Base-by-base conservation (phyloP, 768 basidiomycete species). In the Terana coerulea region DNA sequence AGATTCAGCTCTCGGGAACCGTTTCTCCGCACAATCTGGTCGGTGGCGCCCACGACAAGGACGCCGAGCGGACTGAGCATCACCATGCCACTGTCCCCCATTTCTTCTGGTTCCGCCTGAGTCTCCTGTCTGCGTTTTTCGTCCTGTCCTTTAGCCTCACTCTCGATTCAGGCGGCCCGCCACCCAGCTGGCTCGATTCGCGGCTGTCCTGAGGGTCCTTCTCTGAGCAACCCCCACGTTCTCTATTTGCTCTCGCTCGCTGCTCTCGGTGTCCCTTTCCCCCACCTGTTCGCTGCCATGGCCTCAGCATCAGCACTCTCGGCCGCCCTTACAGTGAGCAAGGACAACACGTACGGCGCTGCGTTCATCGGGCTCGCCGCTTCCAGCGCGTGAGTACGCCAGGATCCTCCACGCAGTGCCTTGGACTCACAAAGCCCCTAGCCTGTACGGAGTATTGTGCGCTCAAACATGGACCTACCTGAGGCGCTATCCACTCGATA, bases 261-360 rank as follows among this genome's bases (percentile, higher is more conserved):
- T 42, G 17, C 37, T 22, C 36, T 37, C 36, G 36, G 15, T 24
- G 44, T 30, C 21, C 19, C 42, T 15, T 25, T 12, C 48, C 29
- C 52, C 28, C 28, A 14, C 35, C 35, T 30, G 43, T 21, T 47
- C 31, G 28, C 48, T 9, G 43, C 25, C 50, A 39, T 30, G 44
- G 14, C 21, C 24, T 26, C 22, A n/a, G n/a, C n/a, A 14, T 17
- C 37, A 22, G 24, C 17, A 39, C 37, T 50, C 47, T 34, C 40
- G 12, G 34, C 46, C 12, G 15, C 26, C 4, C 37, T 35, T 24
- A 9, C 42, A 43, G 39, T 57, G 12, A 62, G 37, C 34, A 58
- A 77, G 47, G 64, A 71, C 61, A 74, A 70, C 58, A 84, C 84
- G 1, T 72, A 86, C 14, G 84, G 84, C 30, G 82, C 83, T 15